These are phyloP conservation scores for Beauveria brongniartii DNA, from an alignment of 2,329 filamentous ascomycete genomes.

Conservation along the genomic window DNA sequence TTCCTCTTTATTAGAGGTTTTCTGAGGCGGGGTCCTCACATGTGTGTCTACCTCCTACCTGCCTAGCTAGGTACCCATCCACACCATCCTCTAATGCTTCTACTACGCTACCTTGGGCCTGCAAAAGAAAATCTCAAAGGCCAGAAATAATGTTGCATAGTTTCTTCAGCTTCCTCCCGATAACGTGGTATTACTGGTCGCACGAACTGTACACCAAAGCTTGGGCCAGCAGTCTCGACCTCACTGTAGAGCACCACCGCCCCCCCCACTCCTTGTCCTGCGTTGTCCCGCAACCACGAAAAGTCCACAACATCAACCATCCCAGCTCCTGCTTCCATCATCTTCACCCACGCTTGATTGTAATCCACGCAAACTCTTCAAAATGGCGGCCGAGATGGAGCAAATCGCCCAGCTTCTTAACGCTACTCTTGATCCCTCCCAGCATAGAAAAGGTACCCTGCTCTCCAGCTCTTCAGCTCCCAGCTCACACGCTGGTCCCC, in stretches of 20 bases:
- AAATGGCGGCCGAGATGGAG: constrained; percentile 49
- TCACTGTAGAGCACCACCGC: neutral
- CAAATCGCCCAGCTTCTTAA: constrained; percentile 75
- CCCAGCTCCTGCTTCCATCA: constrained; percentile 7
- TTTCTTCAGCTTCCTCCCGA: neutral
- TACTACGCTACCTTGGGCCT: neutral
- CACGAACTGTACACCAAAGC: neutral
- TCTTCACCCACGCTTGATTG: constrained; percentile 13
- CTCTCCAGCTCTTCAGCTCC: constrained; percentile 17
- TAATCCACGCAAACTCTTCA: constrained; percentile 19
- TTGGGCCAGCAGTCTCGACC: neutral
- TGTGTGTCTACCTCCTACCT: too few species aligned
- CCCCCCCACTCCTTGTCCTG: neutral
- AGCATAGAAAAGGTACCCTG: constrained; percentile 77
- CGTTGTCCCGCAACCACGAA: constrained; percentile 13
- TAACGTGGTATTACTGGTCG: too few species aligned
- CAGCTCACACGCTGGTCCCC: constrained; percentile 15
- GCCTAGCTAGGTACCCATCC: too few species aligned
- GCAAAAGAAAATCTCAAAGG: neutral
- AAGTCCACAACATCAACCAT: constrained; percentile 8
- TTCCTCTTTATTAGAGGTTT: neutral
- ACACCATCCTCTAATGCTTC: neutral
- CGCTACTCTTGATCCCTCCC: constrained; percentile 78
- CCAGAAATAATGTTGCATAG: neutral
- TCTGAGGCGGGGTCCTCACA: neutral